phyloP scores from a whole-genome alignment of 345 rosid genomes.

The Acer yangbiense region DNA sequence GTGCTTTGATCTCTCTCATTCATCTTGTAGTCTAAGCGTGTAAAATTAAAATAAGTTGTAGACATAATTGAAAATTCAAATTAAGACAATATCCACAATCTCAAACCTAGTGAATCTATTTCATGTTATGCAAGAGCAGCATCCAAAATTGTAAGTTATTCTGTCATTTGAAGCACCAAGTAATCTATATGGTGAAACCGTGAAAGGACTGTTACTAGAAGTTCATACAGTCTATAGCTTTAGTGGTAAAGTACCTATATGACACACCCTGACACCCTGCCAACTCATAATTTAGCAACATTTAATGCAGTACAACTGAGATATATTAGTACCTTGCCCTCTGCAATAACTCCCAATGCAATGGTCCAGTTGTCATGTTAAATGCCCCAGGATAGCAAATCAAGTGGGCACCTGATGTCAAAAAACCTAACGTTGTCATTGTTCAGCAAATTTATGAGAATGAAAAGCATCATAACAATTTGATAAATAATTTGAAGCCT shows the following conservation, averaged over 20 bases:
- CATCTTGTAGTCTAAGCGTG: not conserved
- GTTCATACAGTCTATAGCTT: not conserved
- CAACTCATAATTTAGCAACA: not conserved
- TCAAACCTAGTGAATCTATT: slow-evolving; percentile 1
- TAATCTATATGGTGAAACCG: not conserved
- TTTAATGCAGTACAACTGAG: not conserved
- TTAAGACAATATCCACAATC: not conserved
- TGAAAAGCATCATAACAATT: not conserved
- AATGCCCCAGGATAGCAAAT: slow-evolving; percentile 96
- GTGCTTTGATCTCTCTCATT: not conserved
- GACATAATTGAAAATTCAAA: not conserved
- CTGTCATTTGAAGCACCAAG: slow-evolving; percentile 10
- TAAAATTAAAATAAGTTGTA: not conserved
- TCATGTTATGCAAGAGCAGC: not conserved
- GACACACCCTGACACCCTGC: no score
- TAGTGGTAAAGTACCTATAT: not conserved
- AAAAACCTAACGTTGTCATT: slow-evolving; percentile 14
- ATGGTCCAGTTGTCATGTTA: slow-evolving; percentile 96
- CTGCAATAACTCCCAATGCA: slow-evolving; percentile 91
- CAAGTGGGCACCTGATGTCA: slow-evolving; percentile 81
- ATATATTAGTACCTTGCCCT: slow-evolving; percentile 66
- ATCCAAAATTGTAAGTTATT: not conserved
- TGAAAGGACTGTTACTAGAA: not conserved
- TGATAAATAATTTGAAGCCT: not conserved
- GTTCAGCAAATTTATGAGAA: slow-evolving; percentile 4